Evolutionary conservation across 1,284 basidiomycete species (phyloP).

Genomic region (Malassezia pachydermatis): DNA sequence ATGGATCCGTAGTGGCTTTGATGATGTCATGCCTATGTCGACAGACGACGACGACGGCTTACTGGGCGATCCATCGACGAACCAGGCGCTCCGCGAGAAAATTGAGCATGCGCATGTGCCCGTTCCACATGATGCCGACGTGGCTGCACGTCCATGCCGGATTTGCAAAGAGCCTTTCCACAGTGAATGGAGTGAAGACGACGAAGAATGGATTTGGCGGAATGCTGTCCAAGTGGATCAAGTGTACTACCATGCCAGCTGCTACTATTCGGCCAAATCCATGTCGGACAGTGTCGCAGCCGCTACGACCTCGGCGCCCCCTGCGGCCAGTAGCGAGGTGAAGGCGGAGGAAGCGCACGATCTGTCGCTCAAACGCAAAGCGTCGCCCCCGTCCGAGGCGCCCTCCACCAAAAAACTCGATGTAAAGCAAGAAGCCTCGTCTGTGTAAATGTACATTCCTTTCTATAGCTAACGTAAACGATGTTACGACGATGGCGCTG

Average conservation of each 20-base stretch:
- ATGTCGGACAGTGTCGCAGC: slow-evolving; percentile 29
- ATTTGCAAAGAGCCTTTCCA: slow-evolving; percentile 92
- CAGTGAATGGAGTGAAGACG: slow-evolving; percentile 85
- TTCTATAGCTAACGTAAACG: too few species aligned
- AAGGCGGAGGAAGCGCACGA: neutral
- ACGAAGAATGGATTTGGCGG: slow-evolving; percentile 97
- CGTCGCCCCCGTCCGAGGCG: neutral
- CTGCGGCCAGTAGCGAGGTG: neutral
- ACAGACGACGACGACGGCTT: slow-evolving; percentile 53
- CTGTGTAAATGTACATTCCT: slow-evolving; percentile 8
- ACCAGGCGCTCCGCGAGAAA: slow-evolving; percentile 58
- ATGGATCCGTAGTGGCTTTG: slow-evolving; percentile 47
- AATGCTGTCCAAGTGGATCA: slow-evolving; percentile 77
- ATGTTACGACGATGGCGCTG: too few species aligned
- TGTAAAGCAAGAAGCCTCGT: neutral
- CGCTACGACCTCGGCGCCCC: neutral
- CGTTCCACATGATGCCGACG: slow-evolving; percentile 63
- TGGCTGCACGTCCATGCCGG: slow-evolving; percentile 78
- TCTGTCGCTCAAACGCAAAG: slow-evolving; percentile 7
- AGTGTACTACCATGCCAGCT: slow-evolving; percentile 40
- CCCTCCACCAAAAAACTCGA: neutral
- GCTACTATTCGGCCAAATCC: slow-evolving; percentile 42
- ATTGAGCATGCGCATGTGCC: slow-evolving; percentile 55
- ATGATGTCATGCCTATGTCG: slow-evolving; percentile 20
- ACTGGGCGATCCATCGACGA: slow-evolving; percentile 54